A percentile compares a stretch with the other conserved stretches of the same genome.
phyloP scores from a whole-genome alignment of 2,329 filamentous ascomycete genomes.

The Exserohilum rostratum region DNA sequence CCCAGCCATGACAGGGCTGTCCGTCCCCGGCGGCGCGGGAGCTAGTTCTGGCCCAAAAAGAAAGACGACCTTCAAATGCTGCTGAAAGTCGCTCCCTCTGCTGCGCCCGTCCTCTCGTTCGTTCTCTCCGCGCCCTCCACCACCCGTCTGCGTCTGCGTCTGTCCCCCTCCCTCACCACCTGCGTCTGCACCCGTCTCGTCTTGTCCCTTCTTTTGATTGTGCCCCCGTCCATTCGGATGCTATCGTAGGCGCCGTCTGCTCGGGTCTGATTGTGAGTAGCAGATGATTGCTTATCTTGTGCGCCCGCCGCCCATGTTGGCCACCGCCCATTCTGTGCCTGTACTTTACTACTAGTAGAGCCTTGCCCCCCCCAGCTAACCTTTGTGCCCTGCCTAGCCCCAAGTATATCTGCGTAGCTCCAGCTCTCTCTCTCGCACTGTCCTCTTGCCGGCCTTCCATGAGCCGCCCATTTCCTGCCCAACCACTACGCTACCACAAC shows the following conservation, averaged over 20 bases:
- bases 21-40: slow-evolving; percentile 41
- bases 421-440: slow-evolving; percentile 9
- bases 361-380: slow-evolving; percentile 35
- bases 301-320: slow-evolving; percentile 17
- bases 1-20: slow-evolving; percentile 33
- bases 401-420: slow-evolving; percentile 8
- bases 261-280: slow-evolving; percentile 32
- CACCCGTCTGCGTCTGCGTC: too few species aligned
- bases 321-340: slow-evolving; percentile 31
- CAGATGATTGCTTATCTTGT: slow-evolving; percentile 42
- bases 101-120: background rate
- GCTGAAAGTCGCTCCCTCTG: background rate
- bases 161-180: slow-evolving; percentile 19
- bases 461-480: slow-evolving; percentile 32
- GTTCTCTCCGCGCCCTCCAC: slow-evolving; percentile 4
- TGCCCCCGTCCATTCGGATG: slow-evolving; percentile 37
- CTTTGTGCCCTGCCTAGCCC: slow-evolving; percentile 15
- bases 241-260: slow-evolving; percentile 37
- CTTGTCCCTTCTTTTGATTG: slow-evolving; percentile 29
- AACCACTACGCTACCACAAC: slow-evolving; percentile 35
- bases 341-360: slow-evolving; percentile 39
- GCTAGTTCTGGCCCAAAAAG: slow-evolving; percentile 42
- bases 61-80: slow-evolving; percentile 40
- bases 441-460: slow-evolving; percentile 38
- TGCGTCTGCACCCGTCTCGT: slow-evolving; percentile 31